phyloP scores from a whole-genome alignment of 192 early-diverging fungal genomes.

The Coemansia aciculifera region DNA sequence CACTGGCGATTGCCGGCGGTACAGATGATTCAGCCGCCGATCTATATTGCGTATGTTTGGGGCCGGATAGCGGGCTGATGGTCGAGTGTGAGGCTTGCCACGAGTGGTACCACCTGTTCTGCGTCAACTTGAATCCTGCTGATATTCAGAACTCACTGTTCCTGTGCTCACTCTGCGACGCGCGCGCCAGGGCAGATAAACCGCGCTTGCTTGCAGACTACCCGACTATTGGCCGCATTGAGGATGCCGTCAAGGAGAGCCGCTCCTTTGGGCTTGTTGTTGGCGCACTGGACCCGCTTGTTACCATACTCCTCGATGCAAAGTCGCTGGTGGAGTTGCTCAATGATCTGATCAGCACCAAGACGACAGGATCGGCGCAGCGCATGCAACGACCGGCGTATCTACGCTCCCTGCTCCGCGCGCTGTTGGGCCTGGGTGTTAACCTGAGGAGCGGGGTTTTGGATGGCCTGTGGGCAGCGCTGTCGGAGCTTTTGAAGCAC shows the following conservation, averaged over 20 bases:
- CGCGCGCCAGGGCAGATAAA: conserved; percentile 14
- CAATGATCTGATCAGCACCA: background rate
- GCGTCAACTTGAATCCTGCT: conserved; percentile 54
- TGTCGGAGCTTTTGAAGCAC: conserved; percentile 8
- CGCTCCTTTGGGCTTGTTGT: conserved; percentile 51
- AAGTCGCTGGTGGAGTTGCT: conserved; percentile 14
- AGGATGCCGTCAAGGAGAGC: conserved; percentile 43
- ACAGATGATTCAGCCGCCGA: background rate
- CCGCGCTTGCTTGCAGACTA: conserved; percentile 18
- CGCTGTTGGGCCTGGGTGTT: conserved; percentile 40
- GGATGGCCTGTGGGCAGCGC: conserved; percentile 35
- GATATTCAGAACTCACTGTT: conserved; percentile 56
- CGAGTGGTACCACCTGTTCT: conserved; percentile 67
- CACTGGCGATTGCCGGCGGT: conserved; percentile 2
- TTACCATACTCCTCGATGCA: conserved; percentile 51
- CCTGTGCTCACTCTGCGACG: conserved; percentile 62
- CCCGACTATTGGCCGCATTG: conserved; percentile 43
- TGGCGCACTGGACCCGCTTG: conserved; percentile 51
- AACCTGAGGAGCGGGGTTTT: conserved; percentile 21
- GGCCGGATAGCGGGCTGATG: conserved; percentile 64
- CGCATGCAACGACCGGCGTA: background rate
- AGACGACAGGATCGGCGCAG: background rate
- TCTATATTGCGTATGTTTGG: conserved; percentile 66
- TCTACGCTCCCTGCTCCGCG: conserved; percentile 27
- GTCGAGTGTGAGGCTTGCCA: conserved; percentile 66